Evolutionary conservation across 371 early-diverging fungal species (phyloP).

Genomic region (Saksenaea oblongispora): DNA sequence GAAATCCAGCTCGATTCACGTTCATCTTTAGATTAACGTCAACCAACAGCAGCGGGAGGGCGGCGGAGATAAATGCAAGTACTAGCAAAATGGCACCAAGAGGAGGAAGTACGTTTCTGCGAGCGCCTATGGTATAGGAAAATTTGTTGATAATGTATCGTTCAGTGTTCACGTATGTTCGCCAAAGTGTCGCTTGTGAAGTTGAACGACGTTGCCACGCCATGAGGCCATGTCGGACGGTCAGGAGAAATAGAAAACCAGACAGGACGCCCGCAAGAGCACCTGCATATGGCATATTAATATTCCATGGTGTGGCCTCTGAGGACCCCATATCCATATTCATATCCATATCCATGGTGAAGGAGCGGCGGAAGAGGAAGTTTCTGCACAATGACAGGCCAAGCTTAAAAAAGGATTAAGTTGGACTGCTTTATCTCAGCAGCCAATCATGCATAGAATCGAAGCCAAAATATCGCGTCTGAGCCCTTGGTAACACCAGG

Average conservation of each 20-base stretch:
- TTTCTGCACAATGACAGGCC: neutral
- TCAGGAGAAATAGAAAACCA: conserved; percentile 15
- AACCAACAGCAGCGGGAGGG: conserved; percentile 42
- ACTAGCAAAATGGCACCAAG: conserved; percentile 48
- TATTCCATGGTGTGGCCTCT: conserved; percentile 16
- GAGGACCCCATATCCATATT: conserved; percentile 7
- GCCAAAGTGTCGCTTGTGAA: neutral
- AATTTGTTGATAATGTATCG: conserved; percentile 47
- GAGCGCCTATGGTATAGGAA: conserved; percentile 37
- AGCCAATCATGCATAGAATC: neutral
- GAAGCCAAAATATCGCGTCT: neutral
- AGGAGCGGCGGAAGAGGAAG: neutral
- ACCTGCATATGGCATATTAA: conserved; percentile 15
- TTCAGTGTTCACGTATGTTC: conserved; percentile 14
- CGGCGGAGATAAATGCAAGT: conserved; percentile 37
- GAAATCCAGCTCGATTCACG: conserved; percentile 56
- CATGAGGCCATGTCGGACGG: conserved; percentile 14
- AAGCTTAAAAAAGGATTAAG: neutral
- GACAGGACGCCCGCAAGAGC: conserved; percentile 19
- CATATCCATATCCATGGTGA: conserved; percentile 18
- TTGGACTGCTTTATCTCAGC: neutral
- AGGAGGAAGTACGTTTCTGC: conserved; percentile 34
- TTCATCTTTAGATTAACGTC: conserved; percentile 49
- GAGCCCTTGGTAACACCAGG: neutral
- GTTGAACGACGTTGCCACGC: neutral